Evolutionary conservation across 176 grass and related monocot genomes (phyloP).

Genomic region (Metroxylon sagu): DNA sequence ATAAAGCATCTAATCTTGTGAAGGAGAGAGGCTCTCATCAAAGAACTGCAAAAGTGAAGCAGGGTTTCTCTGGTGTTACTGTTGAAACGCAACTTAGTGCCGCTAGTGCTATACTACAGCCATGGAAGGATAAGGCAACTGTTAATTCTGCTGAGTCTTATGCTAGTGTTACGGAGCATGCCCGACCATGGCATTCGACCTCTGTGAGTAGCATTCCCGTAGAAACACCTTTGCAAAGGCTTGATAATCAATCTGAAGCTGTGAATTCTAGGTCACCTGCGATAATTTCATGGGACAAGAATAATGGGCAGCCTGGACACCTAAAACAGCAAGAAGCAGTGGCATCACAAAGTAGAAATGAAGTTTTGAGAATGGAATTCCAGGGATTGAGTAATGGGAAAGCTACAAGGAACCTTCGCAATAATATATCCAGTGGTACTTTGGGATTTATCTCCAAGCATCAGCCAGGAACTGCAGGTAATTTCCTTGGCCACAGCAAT

Average conservation of each 20-base stretch:
- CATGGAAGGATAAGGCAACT: conserved; percentile 30
- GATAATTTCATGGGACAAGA: conserved; percentile 26
- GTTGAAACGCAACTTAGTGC: conserved; percentile 32
- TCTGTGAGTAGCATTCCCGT: conserved; percentile 24
- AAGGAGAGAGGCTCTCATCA: conserved; percentile 8
- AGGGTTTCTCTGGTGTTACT: conserved; percentile 38
- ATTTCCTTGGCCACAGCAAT: conserved; percentile 24
- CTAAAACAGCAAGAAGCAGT: conserved; percentile 49
- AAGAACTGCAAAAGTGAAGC: conserved; percentile 34
- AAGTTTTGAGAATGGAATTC: conserved; percentile 35
- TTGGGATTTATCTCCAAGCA: conserved; percentile 53
- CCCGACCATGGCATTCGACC: conserved; percentile 23
- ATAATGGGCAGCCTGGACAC: conserved; percentile 30
- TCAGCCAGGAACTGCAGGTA: conserved; percentile 33
- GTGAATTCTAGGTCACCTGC: conserved; percentile 27
- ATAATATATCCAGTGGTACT: conserved; percentile 29
- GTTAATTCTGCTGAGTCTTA: conserved; percentile 32
- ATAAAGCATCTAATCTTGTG: conserved; percentile 41
- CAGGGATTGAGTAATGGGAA: conserved; percentile 47
- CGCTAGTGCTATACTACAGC: conserved; percentile 21
- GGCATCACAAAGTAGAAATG: conserved; percentile 35
- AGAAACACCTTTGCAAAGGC: conserved; percentile 25
- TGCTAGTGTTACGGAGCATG: conserved; percentile 24
- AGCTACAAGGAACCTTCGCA: conserved; percentile 22
- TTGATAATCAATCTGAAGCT: conserved; percentile 25